These are phyloP conservation scores for Platismatia glauca DNA, from an alignment of 495 filamentous ascomycete species.

Conservation along the genomic window DNA sequence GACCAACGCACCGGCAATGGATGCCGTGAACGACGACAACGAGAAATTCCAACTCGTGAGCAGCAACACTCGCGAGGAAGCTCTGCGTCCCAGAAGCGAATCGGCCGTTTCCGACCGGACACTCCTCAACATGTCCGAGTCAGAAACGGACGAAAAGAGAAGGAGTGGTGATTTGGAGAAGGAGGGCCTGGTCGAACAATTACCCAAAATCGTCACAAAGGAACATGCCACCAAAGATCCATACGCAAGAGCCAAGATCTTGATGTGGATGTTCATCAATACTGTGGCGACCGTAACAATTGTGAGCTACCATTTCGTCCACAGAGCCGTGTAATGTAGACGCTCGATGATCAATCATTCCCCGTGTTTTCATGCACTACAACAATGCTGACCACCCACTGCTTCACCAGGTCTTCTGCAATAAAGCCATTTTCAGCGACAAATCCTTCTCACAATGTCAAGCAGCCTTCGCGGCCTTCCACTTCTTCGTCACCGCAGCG, in stretches of 20 bases:
- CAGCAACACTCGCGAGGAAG: constrained; percentile 1
- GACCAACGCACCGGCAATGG: constrained; percentile 8
- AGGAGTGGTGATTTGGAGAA: constrained; percentile 18
- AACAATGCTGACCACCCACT: constrained; percentile 4
- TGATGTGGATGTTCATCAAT: constrained; percentile 24
- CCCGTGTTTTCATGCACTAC: neutral
- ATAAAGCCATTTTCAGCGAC: constrained; percentile 66
- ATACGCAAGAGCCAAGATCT: constrained; percentile 18
- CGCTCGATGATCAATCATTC: neutral
- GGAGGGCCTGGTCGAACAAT: constrained; percentile 13
- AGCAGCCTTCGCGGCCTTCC: constrained; percentile 61
- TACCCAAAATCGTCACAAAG: constrained; percentile 18
- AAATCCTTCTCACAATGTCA: constrained; percentile 56
- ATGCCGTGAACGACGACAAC: constrained; percentile 12
- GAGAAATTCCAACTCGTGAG: constrained; percentile 10
- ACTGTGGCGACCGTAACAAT: constrained; percentile 25
- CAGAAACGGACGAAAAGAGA: constrained; percentile 17
- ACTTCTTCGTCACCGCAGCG: constrained; percentile 61
- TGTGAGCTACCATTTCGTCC: constrained; percentile 12
- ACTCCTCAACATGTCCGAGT: constrained; percentile 22
- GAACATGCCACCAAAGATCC: constrained; percentile 20
- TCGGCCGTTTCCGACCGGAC: constrained; percentile 18
- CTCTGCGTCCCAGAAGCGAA: constrained; percentile 11
- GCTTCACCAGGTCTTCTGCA: constrained; percentile 56
- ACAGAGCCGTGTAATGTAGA: neutral